Evolutionary conservation across 805 yeast genomes (phyloP).

Genomic region (Candida hispaniensis): DNA sequence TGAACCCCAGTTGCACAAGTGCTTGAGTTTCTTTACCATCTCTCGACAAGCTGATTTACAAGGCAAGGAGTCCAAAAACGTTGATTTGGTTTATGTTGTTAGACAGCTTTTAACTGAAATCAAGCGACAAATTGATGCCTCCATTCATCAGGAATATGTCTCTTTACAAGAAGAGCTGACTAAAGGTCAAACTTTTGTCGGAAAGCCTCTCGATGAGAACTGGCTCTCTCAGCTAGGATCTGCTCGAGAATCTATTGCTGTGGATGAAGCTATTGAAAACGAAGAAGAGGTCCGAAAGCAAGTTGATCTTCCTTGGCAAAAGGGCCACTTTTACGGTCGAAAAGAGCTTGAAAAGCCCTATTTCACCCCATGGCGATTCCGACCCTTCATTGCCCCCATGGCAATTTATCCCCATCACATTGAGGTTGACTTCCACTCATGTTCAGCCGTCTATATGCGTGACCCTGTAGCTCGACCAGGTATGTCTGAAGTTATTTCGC

Average conservation of each 20-base stretch:
- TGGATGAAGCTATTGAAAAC: slow-evolving; percentile 40
- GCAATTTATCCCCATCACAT: slow-evolving; percentile 87
- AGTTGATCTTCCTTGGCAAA: slow-evolving; percentile 75
- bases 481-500: slow-evolving; percentile 88
- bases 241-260: slow-evolving; percentile 36
- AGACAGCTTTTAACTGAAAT: no score
- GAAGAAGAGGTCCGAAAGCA: slow-evolving; percentile 36
- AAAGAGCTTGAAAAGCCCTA: slow-evolving; percentile 64
- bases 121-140: no score
- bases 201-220: slow-evolving; percentile 36
- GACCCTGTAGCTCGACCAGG: slow-evolving; percentile 98
- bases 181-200: no score
- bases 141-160: no score
- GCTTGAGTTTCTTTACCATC: no score
- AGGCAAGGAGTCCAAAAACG: no score
- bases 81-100: no score
- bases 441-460: slow-evolving; percentile 93
- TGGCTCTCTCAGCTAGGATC: slow-evolving; percentile 42
- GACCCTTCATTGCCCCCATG: slow-evolving; percentile 86
- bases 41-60: no score
- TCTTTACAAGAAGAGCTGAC: no score
- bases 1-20: no score
- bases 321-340: slow-evolving; percentile 64
- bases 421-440: slow-evolving; percentile 80
- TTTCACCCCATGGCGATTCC: slow-evolving; percentile 95